A percentile compares a stretch with the other conserved stretches of the same genome.
phyloP scores from a whole-genome alignment of 345 rosid species.

The Eucalyptus brandiana region DNA sequence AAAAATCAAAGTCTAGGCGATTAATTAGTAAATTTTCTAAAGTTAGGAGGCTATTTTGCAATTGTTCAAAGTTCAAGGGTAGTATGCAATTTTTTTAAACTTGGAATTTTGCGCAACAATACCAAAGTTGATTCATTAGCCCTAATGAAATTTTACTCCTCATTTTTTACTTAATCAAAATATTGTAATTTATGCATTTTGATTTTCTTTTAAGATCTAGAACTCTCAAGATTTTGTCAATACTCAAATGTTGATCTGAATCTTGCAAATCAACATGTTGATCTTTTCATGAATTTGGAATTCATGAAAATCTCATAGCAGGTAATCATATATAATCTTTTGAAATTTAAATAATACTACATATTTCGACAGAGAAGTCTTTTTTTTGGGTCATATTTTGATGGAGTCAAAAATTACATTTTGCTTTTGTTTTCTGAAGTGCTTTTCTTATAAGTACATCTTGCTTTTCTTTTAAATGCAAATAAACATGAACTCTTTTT shows the following conservation, averaged over 20 bases:
- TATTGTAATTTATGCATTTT: background rate
- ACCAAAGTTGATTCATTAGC: background rate
- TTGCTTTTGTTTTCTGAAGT: background rate
- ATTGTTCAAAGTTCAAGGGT: background rate
- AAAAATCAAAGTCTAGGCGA: background rate
- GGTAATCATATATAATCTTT: background rate
- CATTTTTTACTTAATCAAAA: background rate
- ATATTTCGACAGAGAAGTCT: background rate
- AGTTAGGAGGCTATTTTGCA: background rate
- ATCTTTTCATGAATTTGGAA: background rate
- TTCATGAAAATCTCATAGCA: background rate
- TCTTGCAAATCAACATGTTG: background rate
- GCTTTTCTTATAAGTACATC: background rate
- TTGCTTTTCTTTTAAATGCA: background rate
- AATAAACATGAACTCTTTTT: background rate
- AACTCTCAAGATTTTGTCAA: background rate
- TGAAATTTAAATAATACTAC: background rate
- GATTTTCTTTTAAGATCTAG: background rate
- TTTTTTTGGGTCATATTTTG: background rate
- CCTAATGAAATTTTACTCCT: background rate
- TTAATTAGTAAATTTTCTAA: background rate
- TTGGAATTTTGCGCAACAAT: background rate
- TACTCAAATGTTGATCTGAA: background rate
- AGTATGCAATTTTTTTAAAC: background rate
- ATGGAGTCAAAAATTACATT: background rate